phyloP scores from a whole-genome alignment of 1,284 basidiomycete genomes.

The Irpex lacteus region DNA sequence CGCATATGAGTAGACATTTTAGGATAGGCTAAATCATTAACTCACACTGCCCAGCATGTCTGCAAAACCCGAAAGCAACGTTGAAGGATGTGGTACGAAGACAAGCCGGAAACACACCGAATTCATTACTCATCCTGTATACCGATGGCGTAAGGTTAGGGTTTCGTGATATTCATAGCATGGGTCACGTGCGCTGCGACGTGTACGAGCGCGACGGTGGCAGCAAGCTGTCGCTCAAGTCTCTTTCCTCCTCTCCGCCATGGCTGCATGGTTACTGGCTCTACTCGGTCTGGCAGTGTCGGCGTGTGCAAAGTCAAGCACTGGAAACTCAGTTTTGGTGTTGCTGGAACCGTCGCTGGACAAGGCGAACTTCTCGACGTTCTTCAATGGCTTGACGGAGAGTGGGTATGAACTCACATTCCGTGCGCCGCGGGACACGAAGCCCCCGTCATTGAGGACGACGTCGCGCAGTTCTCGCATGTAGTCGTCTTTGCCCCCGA shows the following conservation, averaged over 20 bases:
- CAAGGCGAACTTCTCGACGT: conserved; percentile 71
- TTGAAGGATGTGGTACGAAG: background rate
- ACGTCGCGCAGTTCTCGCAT: conserved; percentile 75
- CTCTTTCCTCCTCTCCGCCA: conserved; percentile 13
- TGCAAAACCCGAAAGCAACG: background rate
- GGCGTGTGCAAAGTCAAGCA: conserved; percentile 69
- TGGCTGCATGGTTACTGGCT: conserved; percentile 19
- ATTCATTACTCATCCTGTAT: conserved; percentile 1
- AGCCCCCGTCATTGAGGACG: conserved; percentile 68
- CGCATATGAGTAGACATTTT: background rate
- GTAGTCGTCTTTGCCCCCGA: conserved; percentile 83
- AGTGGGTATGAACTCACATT: conserved; percentile 83
- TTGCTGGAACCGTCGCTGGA: conserved; percentile 72
- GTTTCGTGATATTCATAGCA: conserved; percentile 7
- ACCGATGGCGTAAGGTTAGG: conserved; percentile 5
- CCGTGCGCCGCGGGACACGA: conserved; percentile 71
- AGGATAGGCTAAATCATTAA: background rate
- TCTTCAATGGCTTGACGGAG: conserved; percentile 76
- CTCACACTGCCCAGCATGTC: conserved; percentile 15
- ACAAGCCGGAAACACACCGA: background rate
- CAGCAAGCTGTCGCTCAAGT: background rate
- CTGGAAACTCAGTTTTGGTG: conserved; percentile 82
- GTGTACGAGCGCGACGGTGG: conserved; percentile 15
- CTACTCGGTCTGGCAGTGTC: conserved; percentile 32
- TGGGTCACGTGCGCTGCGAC: conserved; percentile 10